These are phyloP conservation scores for Termitomyces sp. DNA, from an alignment of 768 basidiomycete genomes.

Conservation along the genomic window DNA sequence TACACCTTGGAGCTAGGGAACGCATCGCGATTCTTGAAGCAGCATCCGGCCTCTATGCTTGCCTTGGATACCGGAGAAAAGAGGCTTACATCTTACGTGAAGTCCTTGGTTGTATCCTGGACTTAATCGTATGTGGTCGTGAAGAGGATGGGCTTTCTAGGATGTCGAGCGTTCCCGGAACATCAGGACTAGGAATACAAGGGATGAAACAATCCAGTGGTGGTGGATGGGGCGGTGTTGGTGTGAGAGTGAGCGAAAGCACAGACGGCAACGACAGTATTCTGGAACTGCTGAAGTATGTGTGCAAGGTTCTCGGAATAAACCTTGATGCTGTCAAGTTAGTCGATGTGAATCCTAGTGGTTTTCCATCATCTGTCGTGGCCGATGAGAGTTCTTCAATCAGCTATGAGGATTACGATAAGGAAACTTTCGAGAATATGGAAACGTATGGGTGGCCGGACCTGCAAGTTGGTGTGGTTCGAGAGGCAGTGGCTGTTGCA, in stretches of 20 bases:
- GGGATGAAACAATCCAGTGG: slow-evolving; percentile 30
- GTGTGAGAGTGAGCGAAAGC: slow-evolving; percentile 68
- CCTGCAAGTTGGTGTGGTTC: slow-evolving; percentile 87
- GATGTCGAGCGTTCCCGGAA: slow-evolving; percentile 33
- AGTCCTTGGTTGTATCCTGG: slow-evolving; percentile 78
- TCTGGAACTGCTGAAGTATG: slow-evolving; percentile 65
- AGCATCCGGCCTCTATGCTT: slow-evolving; percentile 71
- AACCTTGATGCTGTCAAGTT: slow-evolving; percentile 69
- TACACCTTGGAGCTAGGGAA: slow-evolving; percentile 74
- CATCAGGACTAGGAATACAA: slow-evolving; percentile 44
- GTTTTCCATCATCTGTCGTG: neutral
- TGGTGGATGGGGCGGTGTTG: slow-evolving; percentile 51
- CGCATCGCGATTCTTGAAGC: slow-evolving; percentile 67
- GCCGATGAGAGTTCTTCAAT: neutral
- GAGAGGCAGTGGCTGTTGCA: slow-evolving; percentile 88
- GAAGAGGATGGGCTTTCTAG: slow-evolving; percentile 59
- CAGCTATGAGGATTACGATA: slow-evolving; percentile 25
- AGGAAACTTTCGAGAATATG: slow-evolving; percentile 35
- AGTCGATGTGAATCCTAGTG: slow-evolving; percentile 23
- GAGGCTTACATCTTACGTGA: slow-evolving; percentile 86
- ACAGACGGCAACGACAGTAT: slow-evolving; percentile 79
- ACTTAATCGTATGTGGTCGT: slow-evolving; percentile 80
- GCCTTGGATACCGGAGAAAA: slow-evolving; percentile 81
- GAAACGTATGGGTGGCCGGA: slow-evolving; percentile 90
- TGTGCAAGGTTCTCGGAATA: slow-evolving; percentile 79